These are phyloP conservation scores for Arthrocladium fulminans DNA, from an alignment of 2,329 filamentous ascomycete genomes.

Conservation along the genomic window DNA sequence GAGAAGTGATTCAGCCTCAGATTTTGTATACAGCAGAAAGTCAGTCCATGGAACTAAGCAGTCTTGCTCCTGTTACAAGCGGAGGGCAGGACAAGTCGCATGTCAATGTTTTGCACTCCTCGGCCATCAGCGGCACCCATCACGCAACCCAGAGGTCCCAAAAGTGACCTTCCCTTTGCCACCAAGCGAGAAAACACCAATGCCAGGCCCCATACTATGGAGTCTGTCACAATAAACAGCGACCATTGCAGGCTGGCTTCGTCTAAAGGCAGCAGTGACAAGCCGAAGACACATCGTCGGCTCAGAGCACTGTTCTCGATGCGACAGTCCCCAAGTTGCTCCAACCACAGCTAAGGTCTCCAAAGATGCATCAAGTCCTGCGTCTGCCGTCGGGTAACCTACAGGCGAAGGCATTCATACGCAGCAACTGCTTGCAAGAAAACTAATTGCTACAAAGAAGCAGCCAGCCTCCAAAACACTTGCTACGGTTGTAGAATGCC, in stretches of 20 bases:
- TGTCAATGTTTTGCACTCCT: constrained; percentile 9
- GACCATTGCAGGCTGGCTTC: background rate
- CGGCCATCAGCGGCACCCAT: constrained; percentile 25
- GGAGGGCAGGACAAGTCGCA: background rate
- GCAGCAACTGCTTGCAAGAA: constrained; percentile 1
- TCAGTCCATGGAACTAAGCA: background rate
- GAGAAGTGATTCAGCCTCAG: background rate
- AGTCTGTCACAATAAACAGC: background rate
- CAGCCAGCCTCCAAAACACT: background rate
- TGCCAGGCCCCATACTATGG: constrained; percentile 15
- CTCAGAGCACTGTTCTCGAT: background rate
- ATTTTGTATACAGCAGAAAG: background rate
- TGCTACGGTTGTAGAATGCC: background rate
- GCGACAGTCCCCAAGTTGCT: background rate
- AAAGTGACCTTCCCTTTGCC: constrained; percentile 34
- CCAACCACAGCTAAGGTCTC: background rate
- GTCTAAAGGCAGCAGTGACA: background rate
- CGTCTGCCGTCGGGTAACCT: too few relatives aligned
- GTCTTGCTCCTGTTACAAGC: background rate
- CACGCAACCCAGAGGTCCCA: constrained; percentile 24
- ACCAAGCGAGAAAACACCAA: constrained; percentile 18
- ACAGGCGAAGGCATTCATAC: constrained; percentile 6
- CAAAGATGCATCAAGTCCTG: background rate
- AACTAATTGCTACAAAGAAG: background rate
- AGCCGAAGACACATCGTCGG: background rate